phyloP scores from a whole-genome alignment of 768 basidiomycete genomes.

The Tulasnella sp. region DNA sequence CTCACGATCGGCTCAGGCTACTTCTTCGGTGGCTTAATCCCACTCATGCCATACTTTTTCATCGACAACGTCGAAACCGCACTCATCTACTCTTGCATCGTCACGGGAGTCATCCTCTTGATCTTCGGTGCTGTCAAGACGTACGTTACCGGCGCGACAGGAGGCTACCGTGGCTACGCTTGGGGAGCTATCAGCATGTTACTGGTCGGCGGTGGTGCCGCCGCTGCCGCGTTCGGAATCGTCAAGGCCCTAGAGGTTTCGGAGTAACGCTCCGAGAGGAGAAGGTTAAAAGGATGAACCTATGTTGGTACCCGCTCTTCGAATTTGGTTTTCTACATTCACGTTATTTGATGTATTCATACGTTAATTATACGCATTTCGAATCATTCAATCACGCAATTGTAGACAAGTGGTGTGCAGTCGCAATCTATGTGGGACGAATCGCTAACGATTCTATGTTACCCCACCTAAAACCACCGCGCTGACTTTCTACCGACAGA shows the following conservation, averaged over 20 bases:
- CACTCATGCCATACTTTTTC: slow-evolving; percentile 90
- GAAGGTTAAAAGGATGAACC: background rate
- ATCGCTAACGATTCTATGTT: too few species aligned
- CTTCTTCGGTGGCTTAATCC: slow-evolving; percentile 88
- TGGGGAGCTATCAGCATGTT: slow-evolving; percentile 87
- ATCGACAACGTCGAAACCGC: slow-evolving; percentile 58
- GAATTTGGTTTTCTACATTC: background rate
- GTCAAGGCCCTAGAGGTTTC: slow-evolving; percentile 49
- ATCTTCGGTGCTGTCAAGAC: slow-evolving; percentile 91
- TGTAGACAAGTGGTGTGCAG: background rate
- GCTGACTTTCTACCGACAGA: too few species aligned
- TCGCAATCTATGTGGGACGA: too few species aligned
- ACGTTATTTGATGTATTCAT: background rate
- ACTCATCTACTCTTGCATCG: slow-evolving; percentile 45
- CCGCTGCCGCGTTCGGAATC: slow-evolving; percentile 64
- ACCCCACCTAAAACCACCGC: too few species aligned
- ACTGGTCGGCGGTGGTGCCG: slow-evolving; percentile 85
- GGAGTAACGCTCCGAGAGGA: background rate
- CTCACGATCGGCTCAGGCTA: slow-evolving; percentile 95
- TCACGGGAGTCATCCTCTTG: slow-evolving; percentile 83
- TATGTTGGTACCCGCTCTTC: background rate
- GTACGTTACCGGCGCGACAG: slow-evolving; percentile 74
- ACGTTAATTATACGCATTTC: background rate
- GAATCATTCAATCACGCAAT: background rate
- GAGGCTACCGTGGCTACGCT: slow-evolving; percentile 64